Base-by-base conservation (phyloP, 2,329 filamentous ascomycete genomes). In the Neodidymelliopsis sp. region DNA sequence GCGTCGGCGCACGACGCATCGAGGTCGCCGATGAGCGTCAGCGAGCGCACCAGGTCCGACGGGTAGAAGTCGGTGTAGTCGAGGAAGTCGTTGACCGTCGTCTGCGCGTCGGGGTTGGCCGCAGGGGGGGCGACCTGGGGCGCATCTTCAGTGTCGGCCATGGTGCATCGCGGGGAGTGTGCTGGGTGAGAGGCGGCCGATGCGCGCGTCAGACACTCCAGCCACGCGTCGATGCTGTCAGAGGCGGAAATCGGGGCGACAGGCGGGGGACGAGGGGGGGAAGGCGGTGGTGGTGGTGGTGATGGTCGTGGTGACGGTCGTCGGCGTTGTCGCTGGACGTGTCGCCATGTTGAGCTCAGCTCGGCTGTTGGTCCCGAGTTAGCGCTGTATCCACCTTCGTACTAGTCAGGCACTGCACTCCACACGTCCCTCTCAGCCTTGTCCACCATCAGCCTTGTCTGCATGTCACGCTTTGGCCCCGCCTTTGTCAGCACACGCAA, bases 1-100 rank as follows among this genome's bases (percentile, higher is more conserved):
- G 71, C 73, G 11, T 72, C 65, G 52, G 72, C 63, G 50, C 78
- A 79, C 40, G 70, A 71, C 25, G 66, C 60, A 53, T 81, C 76
- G 55, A 81, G 77, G 53, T 80, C 74, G 55, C 78, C 77, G 61
- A 87, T 85, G 48, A 87, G 76, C 40, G 81, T 84, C 43, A 87
- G 73, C 54, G 84, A 86, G 61, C 84, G 84, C 49, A 81, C 78
- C 18, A 87, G 75, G 66, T 87, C 84, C 8, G 84, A 83, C 24
- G 84, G 84, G 48, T 86, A 84, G 75, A 85, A 86, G 72, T 87
- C 84, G 54, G 84, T 87, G 72, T 87, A 87, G 69, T 86, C 84
- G 49, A 86, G 81, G 69, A 84, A 87, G 69, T 87, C 84, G 56
- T 83, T 85, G 34, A 87, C 81, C 19, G 84, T 86, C 24, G 83